Evolutionary conservation across 2,329 filamentous ascomycete genomes (phyloP), one percentile per base, ranked within the genome.

Genomic region (Aspergillus hortae): DNA sequence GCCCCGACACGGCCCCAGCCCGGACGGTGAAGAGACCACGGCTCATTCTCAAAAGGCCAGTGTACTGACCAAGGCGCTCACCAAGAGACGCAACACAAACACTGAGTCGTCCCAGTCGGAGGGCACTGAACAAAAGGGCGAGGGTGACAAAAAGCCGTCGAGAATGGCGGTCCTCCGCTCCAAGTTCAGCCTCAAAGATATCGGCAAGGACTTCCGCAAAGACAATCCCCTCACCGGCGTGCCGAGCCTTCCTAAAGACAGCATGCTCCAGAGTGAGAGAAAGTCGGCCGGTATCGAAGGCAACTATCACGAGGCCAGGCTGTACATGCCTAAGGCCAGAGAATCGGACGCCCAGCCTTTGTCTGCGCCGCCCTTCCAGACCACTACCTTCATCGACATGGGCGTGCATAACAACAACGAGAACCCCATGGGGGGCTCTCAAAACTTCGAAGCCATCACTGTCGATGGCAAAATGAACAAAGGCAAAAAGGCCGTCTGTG

Each of bases 171-270:
- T 58, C 4, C 54, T 69, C 35, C 57, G 57, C 35, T 63, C 62
- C 4, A 68, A 68, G 49, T 57, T 67, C 27, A 67, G 64, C 36
- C 55, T 67, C 43, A 67, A 65, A 15, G 65, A 67, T 30, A 40
- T 68, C 6, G 59, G 52, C 1, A 66, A 64, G 35, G 65, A 67
- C 23, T 50, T 56, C n/a, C 43, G 54, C 9, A 61, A 53, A 25
- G 56, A 59, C 6, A 43, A 23, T 14, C 54, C 52, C 4, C 30
- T 40, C 17, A 58, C 36, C 33, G 52, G 46, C 9, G 45, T 57
- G 54, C 58, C 54, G 15, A 51, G 36, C 7, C 11, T 55, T 4
- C 44, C 43, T 11, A 46, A 44, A 19, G 7, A 15, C n/a, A 21
- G 30, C 25, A 36, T 19, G 2, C 30, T 7, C 36, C 1, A 17